Percentiles rank a stretch among this genome's conserved stretches.
Evolutionary conservation across 306 rosid species (phyloP).

Genomic region (Quercus variabilis): DNA sequence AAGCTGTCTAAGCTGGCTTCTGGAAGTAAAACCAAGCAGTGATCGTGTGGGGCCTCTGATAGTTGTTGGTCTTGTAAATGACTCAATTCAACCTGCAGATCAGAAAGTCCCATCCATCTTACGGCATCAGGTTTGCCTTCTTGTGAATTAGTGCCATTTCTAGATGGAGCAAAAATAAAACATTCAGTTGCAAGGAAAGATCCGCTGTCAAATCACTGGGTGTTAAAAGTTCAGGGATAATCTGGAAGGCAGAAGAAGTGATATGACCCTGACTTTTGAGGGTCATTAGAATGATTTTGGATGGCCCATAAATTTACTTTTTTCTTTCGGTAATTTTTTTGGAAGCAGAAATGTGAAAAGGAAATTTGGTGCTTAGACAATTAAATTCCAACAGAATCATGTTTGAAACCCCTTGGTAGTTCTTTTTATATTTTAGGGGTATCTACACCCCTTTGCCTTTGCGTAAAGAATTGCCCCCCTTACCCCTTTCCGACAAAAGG

Average conservation of each 20-base stretch:
- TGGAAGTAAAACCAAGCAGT: constrained; percentile 50
- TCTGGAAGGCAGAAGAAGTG: not conserved
- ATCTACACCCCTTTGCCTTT: not conserved
- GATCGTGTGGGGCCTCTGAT: constrained; percentile 66
- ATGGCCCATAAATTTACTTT: not conserved
- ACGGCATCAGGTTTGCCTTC: constrained; percentile 54
- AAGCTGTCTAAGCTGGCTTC: constrained; percentile 63
- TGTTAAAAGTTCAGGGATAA: constrained; percentile 11
- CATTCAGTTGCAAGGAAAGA: not conserved
- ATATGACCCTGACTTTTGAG: constrained; percentile 1
- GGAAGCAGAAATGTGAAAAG: not conserved
- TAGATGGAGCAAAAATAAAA: not conserved
- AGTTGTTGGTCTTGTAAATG: constrained; percentile 56
- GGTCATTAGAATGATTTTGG: constrained; percentile 9
- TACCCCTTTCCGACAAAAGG: not conserved
- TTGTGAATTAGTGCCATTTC: constrained; percentile 14
- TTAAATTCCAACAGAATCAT: not conserved
- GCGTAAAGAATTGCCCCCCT: not conserved
- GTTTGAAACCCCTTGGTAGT: too few relatives aligned
- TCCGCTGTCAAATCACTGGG: not conserved
- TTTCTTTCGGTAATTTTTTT: not conserved
- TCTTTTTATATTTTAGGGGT: too few relatives aligned
- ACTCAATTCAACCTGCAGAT: constrained; percentile 32
- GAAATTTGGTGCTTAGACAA: not conserved
- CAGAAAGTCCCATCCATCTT: constrained; percentile 41